Base-by-base conservation (phyloP, 1,284 basidiomycete species). In the Ganoderma multipileum region DNA sequence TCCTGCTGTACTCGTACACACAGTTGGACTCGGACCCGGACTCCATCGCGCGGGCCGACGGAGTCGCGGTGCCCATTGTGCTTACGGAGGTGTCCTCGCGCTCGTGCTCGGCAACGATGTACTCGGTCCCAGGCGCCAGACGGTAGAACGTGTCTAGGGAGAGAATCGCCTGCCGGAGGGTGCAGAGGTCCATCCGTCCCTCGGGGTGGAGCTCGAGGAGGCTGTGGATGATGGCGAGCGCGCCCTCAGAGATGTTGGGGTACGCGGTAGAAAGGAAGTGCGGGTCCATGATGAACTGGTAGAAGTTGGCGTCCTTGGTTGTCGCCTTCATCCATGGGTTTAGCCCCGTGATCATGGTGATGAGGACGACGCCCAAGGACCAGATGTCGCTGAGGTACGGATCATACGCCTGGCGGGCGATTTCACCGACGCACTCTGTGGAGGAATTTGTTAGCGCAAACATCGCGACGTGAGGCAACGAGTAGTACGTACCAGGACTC, bases 311-410 rank as follows among this genome's bases (percentile, higher is more conserved):
- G 79, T 98, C 95, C 42, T 85, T 81, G 2, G 84, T 79, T 54
- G 84, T 87, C 2, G 96, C 95, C 73, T 86, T 84, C 70, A 87
- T 86, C 96, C 97, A 98, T 6, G 95, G 96, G 77, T 93, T 95
- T 30, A 91, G 87, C 26, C 93, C 93, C 68, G 92, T 92, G 41
- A 95, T 89, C 81, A 98, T 87, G 80, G 97, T 97, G 62, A 73
- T 42, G n/a, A 79, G 70, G 42, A 78, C 75, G 59, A 78, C 67
- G 7, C 76, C 78, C 16, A 98, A 84, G 3, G 96, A 91, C 96
- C 96, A 98, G 68, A 97, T 87, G 76, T 98, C 96, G 78, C 91
- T 93, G 66, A 81, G 95, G 95, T 12, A 67, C 39, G 2, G 59
- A 14, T 44, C 38, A 18, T 42, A 61, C 41, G 59, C n/a, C 26